phyloP scores from a whole-genome alignment of 2,329 filamentous ascomycete genomes.

The Ophiostoma perfectum region DNA sequence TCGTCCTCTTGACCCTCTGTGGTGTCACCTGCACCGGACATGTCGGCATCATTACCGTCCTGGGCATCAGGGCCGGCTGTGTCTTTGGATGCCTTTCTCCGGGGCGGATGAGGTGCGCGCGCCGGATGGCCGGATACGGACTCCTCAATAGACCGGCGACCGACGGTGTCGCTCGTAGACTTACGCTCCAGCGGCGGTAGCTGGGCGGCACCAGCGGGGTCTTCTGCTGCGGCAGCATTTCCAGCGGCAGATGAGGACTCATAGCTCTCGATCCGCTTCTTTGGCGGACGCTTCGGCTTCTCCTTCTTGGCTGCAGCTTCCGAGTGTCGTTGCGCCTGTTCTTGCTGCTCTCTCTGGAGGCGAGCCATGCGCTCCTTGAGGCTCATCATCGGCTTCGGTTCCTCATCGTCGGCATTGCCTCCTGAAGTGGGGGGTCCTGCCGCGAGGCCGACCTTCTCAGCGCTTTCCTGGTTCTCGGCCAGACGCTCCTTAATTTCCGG shows the following conservation, averaged over 20 bases:
- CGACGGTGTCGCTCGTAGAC: slow-evolving; percentile 44
- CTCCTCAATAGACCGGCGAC: slow-evolving; percentile 49
- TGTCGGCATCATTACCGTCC: slow-evolving; percentile 60
- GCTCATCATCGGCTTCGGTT: slow-evolving; percentile 85
- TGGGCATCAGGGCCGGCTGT: slow-evolving; percentile 40
- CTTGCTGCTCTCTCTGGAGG: slow-evolving; percentile 87
- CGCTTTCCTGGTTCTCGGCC: slow-evolving; percentile 59
- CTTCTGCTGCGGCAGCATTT: slow-evolving; percentile 22
- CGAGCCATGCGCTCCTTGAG: slow-evolving; percentile 93
- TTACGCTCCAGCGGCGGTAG: slow-evolving; percentile 41
- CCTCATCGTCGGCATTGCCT: slow-evolving; percentile 53
- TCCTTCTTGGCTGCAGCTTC: slow-evolving; percentile 76
- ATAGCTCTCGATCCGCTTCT: slow-evolving; percentile 56
- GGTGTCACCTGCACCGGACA: slow-evolving; percentile 59
- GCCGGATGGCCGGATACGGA: slow-evolving; percentile 33
- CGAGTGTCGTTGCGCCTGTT: slow-evolving; percentile 77
- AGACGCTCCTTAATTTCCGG: slow-evolving; percentile 63
- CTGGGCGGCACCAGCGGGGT: slow-evolving; percentile 35
- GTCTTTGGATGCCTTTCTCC: slow-evolving; percentile 50
- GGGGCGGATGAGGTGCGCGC: slow-evolving; percentile 41
- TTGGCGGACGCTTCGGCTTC: slow-evolving; percentile 73
- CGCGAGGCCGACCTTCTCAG: slow-evolving; percentile 57
- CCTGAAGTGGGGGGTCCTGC: slow-evolving; percentile 5
- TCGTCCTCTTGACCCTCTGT: slow-evolving; percentile 57
- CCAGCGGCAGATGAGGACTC: slow-evolving; percentile 26